These are phyloP conservation scores for Acorus calamus DNA, from an alignment of 106 monocot species.

Conservation along the genomic window DNA sequence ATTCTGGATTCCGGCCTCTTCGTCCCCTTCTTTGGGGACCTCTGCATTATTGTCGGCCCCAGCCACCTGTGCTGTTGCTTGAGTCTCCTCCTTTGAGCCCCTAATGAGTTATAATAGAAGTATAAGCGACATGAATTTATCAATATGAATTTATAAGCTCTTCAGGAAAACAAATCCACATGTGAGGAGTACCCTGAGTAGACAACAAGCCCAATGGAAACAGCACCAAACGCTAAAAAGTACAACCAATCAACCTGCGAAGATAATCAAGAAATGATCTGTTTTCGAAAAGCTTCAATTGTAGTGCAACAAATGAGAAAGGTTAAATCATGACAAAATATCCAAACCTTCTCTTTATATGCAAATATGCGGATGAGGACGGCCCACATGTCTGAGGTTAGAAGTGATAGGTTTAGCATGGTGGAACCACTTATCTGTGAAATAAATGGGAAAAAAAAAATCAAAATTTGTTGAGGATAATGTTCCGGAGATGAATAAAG, in stretches of 20 bases:
- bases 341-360: conserved; percentile 65
- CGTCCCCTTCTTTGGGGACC: conserved; percentile 23
- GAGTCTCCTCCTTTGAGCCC: conserved; percentile 19
- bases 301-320: not conserved
- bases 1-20: conserved; percentile 23
- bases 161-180: not conserved
- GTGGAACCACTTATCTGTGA: conserved; percentile 81
- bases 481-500: not conserved
- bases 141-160: not conserved
- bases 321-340: not conserved
- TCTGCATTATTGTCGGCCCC: conserved; percentile 4
- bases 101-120: conserved; percentile 7
- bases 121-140: too few relatives aligned
- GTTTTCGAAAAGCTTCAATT: conserved; percentile 1
- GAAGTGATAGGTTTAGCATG: conserved; percentile 83
- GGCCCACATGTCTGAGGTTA: conserved; percentile 97
- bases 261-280: not conserved
- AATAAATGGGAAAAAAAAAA: not conserved
- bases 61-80: conserved; percentile 16
- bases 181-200: conserved; percentile 44
- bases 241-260: conserved; percentile 93
- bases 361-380: conserved; percentile 91
- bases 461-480: conserved; percentile 1
- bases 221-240: conserved; percentile 69
- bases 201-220: conserved; percentile 49